Evolutionary conservation across 176 grass and related monocot species (phyloP).

Genomic region (Hsuehochloa calcarea): DNA sequence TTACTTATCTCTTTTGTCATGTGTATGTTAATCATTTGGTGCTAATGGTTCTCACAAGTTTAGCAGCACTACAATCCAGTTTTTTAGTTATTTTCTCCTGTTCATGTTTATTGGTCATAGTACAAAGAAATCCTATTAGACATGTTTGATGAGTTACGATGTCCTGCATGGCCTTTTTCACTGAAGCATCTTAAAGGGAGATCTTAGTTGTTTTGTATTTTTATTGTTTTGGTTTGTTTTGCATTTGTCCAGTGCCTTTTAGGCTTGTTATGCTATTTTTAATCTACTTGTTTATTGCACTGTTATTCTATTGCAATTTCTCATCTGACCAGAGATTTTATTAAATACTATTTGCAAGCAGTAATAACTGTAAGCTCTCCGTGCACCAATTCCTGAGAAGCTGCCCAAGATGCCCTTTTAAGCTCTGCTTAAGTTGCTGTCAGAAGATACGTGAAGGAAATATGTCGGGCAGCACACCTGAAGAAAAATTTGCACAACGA

Average conservation of each 20-base stretch:
- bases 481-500: slow-evolving; percentile 49
- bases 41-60: neutral
- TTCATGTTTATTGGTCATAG: neutral
- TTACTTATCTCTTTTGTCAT: neutral
- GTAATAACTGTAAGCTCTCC: slow-evolving; percentile 70
- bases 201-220: slow-evolving; percentile 14
- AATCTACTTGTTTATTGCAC: neutral
- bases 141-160: neutral
- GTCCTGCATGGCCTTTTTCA: slow-evolving; percentile 14
- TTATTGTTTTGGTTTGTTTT: slow-evolving; percentile 9
- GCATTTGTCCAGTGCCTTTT: neutral
- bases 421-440: slow-evolving; percentile 86
- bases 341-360: slow-evolving; percentile 37
- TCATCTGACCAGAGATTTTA: neutral
- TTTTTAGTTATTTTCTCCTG: slow-evolving; percentile 1
- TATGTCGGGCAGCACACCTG: slow-evolving; percentile 32
- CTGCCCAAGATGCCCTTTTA: slow-evolving; percentile 77
- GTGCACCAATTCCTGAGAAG: slow-evolving; percentile 56
- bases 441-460: slow-evolving; percentile 63
- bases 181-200: slow-evolving; percentile 4
- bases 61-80: neutral
- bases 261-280: neutral
- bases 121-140: neutral
- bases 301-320: slow-evolving; percentile 31
- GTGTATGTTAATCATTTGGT: neutral